These are phyloP conservation scores for Hypocreales sp. DNA, from an alignment of 2,329 filamentous ascomycete species.

Conservation along the genomic window DNA sequence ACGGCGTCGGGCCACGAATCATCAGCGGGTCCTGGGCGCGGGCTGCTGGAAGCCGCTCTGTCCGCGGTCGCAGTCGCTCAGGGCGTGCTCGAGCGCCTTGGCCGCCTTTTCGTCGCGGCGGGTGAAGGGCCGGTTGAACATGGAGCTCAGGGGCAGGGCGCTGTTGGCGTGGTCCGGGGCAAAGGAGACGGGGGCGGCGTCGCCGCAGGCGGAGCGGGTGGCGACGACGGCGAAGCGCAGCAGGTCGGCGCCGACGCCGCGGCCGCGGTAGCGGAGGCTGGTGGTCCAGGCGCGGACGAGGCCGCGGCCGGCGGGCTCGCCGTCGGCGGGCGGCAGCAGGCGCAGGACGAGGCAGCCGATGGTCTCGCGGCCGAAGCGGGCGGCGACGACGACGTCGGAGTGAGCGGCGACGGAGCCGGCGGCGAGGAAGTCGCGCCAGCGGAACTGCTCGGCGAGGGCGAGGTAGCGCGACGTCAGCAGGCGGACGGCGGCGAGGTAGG, in stretches of 20 bases:
- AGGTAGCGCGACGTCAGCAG: slow-evolving; percentile 48
- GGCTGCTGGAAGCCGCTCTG: slow-evolving; percentile 2
- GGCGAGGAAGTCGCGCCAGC: slow-evolving; percentile 42
- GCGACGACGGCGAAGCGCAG: slow-evolving; percentile 55
- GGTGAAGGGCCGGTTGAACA: slow-evolving; percentile 44
- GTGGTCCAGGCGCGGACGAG: slow-evolving; percentile 74
- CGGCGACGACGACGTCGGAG: slow-evolving; percentile 44
- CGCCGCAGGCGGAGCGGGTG: slow-evolving; percentile 47
- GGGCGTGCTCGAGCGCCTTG: slow-evolving; percentile 21
- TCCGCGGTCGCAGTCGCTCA: slow-evolving; percentile 7
- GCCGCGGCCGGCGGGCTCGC: slow-evolving; percentile 30
- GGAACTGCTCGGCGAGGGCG: slow-evolving; percentile 43
- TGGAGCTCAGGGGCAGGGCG: slow-evolving; percentile 35
- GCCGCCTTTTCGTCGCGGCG: slow-evolving; percentile 37
- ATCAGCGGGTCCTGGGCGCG: too few species aligned
- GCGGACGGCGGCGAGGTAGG: slow-evolving; percentile 44
- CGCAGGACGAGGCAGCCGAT: slow-evolving; percentile 57
- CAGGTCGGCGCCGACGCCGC: slow-evolving; percentile 56
- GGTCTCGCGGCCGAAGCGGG: slow-evolving; percentile 48
- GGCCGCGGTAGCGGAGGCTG: slow-evolving; percentile 48
- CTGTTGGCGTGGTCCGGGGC: slow-evolving; percentile 65
- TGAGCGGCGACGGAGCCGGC: slow-evolving; percentile 14
- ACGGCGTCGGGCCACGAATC: too few species aligned
- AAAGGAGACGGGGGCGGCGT: slow-evolving; percentile 48
- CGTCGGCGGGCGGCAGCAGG: slow-evolving; percentile 22